phyloP scores from a whole-genome alignment of 768 basidiomycete species.

The Pilatotrama ljubarskyi region DNA sequence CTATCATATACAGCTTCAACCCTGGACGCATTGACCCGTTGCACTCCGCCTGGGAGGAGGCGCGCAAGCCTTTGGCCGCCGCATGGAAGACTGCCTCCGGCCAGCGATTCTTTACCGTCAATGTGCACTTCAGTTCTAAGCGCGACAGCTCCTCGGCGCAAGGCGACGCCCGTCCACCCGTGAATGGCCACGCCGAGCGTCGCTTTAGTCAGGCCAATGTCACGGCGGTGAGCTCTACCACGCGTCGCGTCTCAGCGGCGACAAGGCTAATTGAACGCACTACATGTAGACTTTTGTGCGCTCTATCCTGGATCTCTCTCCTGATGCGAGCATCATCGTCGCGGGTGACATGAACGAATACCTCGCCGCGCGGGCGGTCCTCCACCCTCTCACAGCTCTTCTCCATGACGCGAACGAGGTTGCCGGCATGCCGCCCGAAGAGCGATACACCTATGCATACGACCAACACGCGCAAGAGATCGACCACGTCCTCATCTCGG shows the following conservation, averaged over 20 bases:
- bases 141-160: constrained; percentile 53
- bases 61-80: constrained; percentile 62
- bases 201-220: constrained; percentile 52
- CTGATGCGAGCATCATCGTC: constrained; percentile 49
- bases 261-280: background rate
- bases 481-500: constrained; percentile 57
- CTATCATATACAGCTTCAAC: constrained; percentile 46
- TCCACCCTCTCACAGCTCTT: constrained; percentile 41
- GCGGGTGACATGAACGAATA: constrained; percentile 68
- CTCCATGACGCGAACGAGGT: constrained; percentile 53
- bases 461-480: constrained; percentile 60
- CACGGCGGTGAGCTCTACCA: constrained; percentile 43
- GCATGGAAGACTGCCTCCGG: constrained; percentile 51
- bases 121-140: constrained; percentile 61
- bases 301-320: constrained; percentile 43
- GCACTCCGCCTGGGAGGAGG: constrained; percentile 53
- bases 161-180: constrained; percentile 58
- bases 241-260: background rate
- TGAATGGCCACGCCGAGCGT: constrained; percentile 50
- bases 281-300: constrained; percentile 48
- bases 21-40: constrained; percentile 63
- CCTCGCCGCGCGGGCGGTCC: constrained; percentile 52
- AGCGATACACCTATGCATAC: constrained; percentile 63
- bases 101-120: constrained; percentile 54
- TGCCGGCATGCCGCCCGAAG: constrained; percentile 46